Evolutionary conservation across 1,284 basidiomycete genomes (phyloP).

Genomic region (Salmacisia buchloeana): DNA sequence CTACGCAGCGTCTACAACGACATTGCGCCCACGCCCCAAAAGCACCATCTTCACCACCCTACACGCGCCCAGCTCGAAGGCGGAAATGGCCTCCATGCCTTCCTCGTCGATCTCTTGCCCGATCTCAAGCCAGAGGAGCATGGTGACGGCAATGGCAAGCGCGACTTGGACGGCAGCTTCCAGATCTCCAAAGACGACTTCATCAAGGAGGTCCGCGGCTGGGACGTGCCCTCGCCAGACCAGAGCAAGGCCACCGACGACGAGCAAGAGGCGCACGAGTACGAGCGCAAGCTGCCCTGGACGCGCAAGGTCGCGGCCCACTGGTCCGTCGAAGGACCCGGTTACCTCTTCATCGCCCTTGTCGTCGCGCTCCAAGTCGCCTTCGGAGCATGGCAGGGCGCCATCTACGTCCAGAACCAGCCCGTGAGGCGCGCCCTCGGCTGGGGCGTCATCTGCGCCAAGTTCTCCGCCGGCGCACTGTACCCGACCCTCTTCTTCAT

Average conservation of each 20-base stretch:
- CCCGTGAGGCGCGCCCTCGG: background rate
- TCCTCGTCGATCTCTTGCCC: conserved; percentile 11
- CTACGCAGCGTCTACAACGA: conserved; percentile 9
- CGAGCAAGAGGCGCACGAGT: background rate
- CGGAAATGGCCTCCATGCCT: conserved; percentile 12
- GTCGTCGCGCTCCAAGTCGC: conserved; percentile 9
- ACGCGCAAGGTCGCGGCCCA: background rate
- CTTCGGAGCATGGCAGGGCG: conserved; percentile 15
- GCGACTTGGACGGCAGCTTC: background rate
- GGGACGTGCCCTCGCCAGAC: conserved; percentile 15
- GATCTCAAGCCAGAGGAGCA: background rate
- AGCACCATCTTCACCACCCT: conserved; percentile 7
- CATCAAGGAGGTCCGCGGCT: background rate
- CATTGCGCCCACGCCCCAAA: conserved; percentile 7
- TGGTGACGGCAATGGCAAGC: background rate
- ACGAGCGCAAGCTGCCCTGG: background rate
- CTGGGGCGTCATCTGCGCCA: conserved; percentile 18
- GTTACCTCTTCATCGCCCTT: conserved; percentile 7
- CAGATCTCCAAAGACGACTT: background rate
- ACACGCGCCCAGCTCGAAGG: background rate
- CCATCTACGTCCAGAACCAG: conserved; percentile 9
- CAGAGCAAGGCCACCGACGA: background rate
- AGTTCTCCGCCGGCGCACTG: conserved; percentile 14
- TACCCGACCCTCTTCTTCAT: conserved; percentile 17
- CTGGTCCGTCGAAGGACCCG: conserved; percentile 14